phyloP scores from a whole-genome alignment of 352 stramenopile species.

The Globisporangium rhizosaccharum region DNA sequence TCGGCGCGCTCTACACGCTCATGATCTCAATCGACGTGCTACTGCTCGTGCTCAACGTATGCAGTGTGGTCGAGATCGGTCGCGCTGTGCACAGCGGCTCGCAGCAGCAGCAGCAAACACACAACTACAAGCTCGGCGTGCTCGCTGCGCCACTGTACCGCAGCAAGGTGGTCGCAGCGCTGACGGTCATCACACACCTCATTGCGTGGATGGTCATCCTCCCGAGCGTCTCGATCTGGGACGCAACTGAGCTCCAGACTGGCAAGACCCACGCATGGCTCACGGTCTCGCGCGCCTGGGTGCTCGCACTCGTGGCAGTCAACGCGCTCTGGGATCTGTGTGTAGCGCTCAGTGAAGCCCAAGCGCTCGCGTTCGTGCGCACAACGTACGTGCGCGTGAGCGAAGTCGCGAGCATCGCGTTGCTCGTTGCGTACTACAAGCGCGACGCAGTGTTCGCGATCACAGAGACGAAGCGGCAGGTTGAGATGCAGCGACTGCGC shows the following conservation, averaged over 20 bases:
- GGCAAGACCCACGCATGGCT: slow-evolving; percentile 24
- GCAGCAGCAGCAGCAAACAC: not conserved
- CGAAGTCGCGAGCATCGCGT: slow-evolving; percentile 26
- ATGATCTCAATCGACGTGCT: slow-evolving; percentile 36
- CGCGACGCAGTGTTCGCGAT: slow-evolving; percentile 13
- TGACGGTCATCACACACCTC: slow-evolving; percentile 34
- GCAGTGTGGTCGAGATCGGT: slow-evolving; percentile 27
- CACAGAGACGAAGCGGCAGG: slow-evolving; percentile 10
- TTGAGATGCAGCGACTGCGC: slow-evolving; percentile 16
- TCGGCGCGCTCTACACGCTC: slow-evolving; percentile 36
- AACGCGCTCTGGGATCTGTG: slow-evolving; percentile 33
- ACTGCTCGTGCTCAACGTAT: slow-evolving; percentile 27
- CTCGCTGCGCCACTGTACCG: slow-evolving; percentile 33
- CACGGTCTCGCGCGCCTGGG: slow-evolving; percentile 29
- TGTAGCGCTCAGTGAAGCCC: slow-evolving; percentile 21
- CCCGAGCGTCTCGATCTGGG: slow-evolving; percentile 24
- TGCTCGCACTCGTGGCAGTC: slow-evolving; percentile 28
- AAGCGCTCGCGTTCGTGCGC: slow-evolving; percentile 18
- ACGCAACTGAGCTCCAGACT: slow-evolving; percentile 20
- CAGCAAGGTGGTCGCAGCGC: slow-evolving; percentile 24
- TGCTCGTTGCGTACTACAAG: slow-evolving; percentile 4
- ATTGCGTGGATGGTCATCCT: slow-evolving; percentile 50
- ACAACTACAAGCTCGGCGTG: slow-evolving; percentile 28
- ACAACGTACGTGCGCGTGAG: slow-evolving; percentile 27
- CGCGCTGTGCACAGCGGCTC: slow-evolving; percentile 20